These are phyloP conservation scores for Toxoplasma gondii DNA, from an alignment of 169 alveolate species.

Conservation along the genomic window DNA sequence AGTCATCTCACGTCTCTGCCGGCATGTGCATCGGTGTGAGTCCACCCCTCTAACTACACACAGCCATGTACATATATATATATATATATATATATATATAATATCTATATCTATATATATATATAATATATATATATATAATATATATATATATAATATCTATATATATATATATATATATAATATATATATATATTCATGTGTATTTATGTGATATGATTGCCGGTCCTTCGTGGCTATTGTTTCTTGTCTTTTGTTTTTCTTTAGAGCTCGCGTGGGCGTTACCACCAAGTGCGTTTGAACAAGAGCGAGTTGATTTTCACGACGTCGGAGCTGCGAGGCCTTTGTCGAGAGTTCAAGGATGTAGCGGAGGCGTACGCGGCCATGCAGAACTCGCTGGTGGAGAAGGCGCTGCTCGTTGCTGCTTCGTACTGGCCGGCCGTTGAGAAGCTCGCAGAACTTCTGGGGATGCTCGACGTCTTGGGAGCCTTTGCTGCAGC, in stretches of 20 bases:
- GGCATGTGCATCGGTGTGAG: too few relatives aligned
- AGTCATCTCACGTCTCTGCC: too few relatives aligned
- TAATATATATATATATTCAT: too few relatives aligned
- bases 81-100: too few relatives aligned
- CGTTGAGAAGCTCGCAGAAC: slow-evolving; percentile 87
- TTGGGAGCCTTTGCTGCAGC: slow-evolving; percentile 93
- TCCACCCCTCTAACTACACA: too few relatives aligned
- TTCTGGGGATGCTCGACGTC: slow-evolving; percentile 94
- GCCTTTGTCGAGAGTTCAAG: slow-evolving; percentile 81
- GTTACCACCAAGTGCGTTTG: slow-evolving; percentile 79
- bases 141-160: too few relatives aligned
- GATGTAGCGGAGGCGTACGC: slow-evolving; percentile 82
- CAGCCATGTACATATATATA: too few relatives aligned
- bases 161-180: too few relatives aligned
- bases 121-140: too few relatives aligned
- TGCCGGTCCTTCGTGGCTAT: not conserved
- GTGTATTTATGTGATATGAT: not conserved
- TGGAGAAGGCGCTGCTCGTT: slow-evolving; percentile 83
- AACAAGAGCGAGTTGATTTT: slow-evolving; percentile 89
- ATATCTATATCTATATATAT: not conserved
- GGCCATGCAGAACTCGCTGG: slow-evolving; percentile 78
- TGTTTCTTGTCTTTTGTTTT: not conserved
- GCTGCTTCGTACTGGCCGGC: slow-evolving; percentile 96
- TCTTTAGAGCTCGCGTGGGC: not conserved
- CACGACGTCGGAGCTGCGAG: slow-evolving; percentile 85